Evolutionary conservation across 1,139 yeast species (phyloP).

Genomic region (Saccharomyces hybrid): DNA sequence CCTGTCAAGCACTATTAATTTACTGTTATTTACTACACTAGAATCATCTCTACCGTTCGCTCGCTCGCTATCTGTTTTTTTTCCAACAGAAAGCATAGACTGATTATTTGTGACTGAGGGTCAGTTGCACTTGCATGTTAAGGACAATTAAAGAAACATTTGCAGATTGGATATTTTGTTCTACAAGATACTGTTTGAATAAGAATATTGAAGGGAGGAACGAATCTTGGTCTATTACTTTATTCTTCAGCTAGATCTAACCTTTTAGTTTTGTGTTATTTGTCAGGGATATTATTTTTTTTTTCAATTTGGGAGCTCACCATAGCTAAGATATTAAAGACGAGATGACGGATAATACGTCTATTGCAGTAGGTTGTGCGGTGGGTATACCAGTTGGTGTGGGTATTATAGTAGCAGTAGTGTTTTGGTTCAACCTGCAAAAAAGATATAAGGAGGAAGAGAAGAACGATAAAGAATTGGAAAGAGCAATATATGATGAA

Average conservation of each 20-base stretch:
- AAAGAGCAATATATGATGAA: slow-evolving; percentile 27
- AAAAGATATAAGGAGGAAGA: slow-evolving; percentile 34
- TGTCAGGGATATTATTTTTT: neutral
- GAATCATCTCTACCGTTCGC: neutral
- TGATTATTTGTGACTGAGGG: neutral
- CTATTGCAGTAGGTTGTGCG: slow-evolving; percentile 42
- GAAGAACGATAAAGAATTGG: slow-evolving; percentile 29
- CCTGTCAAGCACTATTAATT: too few species aligned
- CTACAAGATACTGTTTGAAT: neutral
- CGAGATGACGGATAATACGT: slow-evolving; percentile 26
- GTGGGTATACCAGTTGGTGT: slow-evolving; percentile 41
- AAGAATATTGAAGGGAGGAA: neutral
- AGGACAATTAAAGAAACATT: neutral
- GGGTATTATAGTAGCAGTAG: slow-evolving; percentile 31
- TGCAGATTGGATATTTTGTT: neutral
- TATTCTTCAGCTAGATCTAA: neutral
- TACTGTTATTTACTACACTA: too few species aligned
- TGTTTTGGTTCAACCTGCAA: slow-evolving; percentile 35
- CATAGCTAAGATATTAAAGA: neutral
- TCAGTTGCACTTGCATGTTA: neutral
- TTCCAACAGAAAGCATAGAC: neutral
- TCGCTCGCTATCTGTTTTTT: neutral
- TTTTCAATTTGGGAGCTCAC: neutral
- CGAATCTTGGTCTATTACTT: neutral
- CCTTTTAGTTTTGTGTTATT: neutral